These are phyloP conservation scores for Lactarius quietus DNA, from an alignment of 768 basidiomycete genomes.

Conservation along the genomic window DNA sequence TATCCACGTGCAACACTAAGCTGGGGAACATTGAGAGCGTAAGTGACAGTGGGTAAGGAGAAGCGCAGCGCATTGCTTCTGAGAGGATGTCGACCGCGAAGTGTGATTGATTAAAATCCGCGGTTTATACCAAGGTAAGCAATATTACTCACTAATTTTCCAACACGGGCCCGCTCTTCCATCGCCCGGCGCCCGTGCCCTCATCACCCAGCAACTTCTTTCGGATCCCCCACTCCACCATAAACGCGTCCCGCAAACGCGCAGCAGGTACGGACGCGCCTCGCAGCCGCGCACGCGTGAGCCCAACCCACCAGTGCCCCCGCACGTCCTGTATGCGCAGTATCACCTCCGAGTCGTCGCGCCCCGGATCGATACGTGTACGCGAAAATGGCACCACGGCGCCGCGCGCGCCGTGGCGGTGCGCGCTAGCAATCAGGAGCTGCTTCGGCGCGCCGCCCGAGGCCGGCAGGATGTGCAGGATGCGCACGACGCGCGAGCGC, in stretches of 20 bases:
- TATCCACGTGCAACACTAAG: conserved; percentile 2
- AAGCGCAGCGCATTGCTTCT: not conserved
- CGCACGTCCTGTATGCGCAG: conserved; percentile 23
- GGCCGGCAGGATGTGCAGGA: conserved; percentile 22
- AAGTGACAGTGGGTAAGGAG: not conserved
- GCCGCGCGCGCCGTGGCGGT: conserved; percentile 13
- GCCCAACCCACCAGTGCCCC: conserved; percentile 27
- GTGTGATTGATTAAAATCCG: not conserved
- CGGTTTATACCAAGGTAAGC: not conserved
- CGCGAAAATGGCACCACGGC: conserved; percentile 19
- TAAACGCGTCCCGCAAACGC: conserved; percentile 19
- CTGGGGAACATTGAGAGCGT: not conserved
- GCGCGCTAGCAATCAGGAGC: conserved; percentile 20
- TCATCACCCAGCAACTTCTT: not conserved
- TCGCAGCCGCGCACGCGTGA: conserved; percentile 17
- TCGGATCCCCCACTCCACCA: conserved; percentile 22
- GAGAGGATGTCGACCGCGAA: not conserved
- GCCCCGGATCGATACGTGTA: conserved; percentile 22
- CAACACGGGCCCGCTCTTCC: conserved; percentile 20
- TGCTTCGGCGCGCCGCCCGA: conserved; percentile 10
- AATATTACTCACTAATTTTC: conserved; percentile 6
- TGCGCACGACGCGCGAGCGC: conserved; percentile 25
- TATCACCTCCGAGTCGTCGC: conserved; percentile 24
- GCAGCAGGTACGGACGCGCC: conserved; percentile 9
- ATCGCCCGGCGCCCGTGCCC: conserved; percentile 7